Conservation (phyloP, 2,329 filamentous ascomycete genomes). For the Cercospora canescens region DNA sequence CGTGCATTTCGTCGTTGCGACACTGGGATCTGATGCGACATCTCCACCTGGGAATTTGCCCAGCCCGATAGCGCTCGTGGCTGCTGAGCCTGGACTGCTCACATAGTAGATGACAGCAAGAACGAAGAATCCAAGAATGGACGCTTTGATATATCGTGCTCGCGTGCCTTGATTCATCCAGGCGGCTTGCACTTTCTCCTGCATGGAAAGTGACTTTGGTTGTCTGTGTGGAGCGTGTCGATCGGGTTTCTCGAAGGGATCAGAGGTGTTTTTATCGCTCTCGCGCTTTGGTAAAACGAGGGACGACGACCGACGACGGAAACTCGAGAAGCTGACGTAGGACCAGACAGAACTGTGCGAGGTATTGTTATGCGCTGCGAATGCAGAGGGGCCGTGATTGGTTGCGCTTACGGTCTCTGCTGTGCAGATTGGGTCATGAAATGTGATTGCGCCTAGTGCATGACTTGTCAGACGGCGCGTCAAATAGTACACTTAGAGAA, state of each 20-base stretch:
- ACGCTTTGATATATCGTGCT: conserved; percentile 62
- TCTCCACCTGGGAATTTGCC: conserved; percentile 40
- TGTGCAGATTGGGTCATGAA: conserved; percentile 7
- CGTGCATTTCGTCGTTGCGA: conserved; percentile 73
- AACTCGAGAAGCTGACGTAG: conserved; percentile 48
- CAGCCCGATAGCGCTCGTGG: conserved; percentile 16
- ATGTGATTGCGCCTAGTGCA: conserved; percentile 1
- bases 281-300: conserved; percentile 47
- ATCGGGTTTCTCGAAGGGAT: conserved; percentile 51
- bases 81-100: conserved; percentile 39
- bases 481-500: neutral
- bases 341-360: conserved; percentile 47
- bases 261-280: conserved; percentile 32
- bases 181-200: conserved; percentile 42
- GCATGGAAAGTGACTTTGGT: conserved; percentile 36
- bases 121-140: conserved; percentile 59
- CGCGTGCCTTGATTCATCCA: conserved; percentile 64
- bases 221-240: conserved; percentile 36
- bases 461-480: neutral
- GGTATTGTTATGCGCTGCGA: neutral
- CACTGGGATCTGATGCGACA: conserved; percentile 56
- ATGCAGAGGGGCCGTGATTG: neutral
- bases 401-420: conserved; percentile 8
- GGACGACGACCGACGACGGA: conserved; percentile 54
- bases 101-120: conserved; percentile 60